A percentile compares a stretch with the other conserved stretches of the same genome.
Evolutionary conservation across 2,329 filamentous ascomycete species (phyloP).

Genomic region (Talaromyces sp.): DNA sequence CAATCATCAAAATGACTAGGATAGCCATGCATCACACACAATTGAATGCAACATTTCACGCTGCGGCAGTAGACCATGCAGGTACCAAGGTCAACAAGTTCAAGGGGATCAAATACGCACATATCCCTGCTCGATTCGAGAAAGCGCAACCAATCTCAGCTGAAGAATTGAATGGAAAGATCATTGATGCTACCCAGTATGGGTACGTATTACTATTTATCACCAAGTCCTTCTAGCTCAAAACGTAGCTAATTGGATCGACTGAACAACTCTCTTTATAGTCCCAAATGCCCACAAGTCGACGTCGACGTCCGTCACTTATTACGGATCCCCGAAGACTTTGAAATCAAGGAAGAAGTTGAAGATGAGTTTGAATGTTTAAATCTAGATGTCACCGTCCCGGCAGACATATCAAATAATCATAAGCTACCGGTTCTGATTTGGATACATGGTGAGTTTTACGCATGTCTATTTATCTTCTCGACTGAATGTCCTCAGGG

Average conservation of each 20-base stretch:
- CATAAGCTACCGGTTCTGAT: conserved; percentile 37
- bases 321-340: conserved; percentile 38
- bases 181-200: conserved; percentile 32
- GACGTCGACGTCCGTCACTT: conserved; percentile 40
- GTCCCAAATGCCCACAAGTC: conserved; percentile 41
- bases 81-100: conserved; percentile 23
- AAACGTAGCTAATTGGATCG: no score
- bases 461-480: background rate
- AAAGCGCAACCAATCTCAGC: conserved; percentile 20
- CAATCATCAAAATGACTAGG: conserved; percentile 19
- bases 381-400: conserved; percentile 40
- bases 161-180: conserved; percentile 21
- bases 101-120: conserved; percentile 30
- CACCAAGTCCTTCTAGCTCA: no score
- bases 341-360: conserved; percentile 23
- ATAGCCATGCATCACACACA: conserved; percentile 21
- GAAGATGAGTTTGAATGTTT: conserved; percentile 44
- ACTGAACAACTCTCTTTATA: conserved; percentile 15
- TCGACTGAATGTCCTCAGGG: background rate
- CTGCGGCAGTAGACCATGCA: conserved; percentile 17
- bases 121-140: conserved; percentile 28
- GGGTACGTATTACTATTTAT: conserved; percentile 24
- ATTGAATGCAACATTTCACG: conserved; percentile 27
- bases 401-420: conserved; percentile 1
- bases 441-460: conserved; percentile 41